phyloP scores from a whole-genome alignment of 1,284 basidiomycete genomes.

The Rhodotorula mucilaginosa region DNA sequence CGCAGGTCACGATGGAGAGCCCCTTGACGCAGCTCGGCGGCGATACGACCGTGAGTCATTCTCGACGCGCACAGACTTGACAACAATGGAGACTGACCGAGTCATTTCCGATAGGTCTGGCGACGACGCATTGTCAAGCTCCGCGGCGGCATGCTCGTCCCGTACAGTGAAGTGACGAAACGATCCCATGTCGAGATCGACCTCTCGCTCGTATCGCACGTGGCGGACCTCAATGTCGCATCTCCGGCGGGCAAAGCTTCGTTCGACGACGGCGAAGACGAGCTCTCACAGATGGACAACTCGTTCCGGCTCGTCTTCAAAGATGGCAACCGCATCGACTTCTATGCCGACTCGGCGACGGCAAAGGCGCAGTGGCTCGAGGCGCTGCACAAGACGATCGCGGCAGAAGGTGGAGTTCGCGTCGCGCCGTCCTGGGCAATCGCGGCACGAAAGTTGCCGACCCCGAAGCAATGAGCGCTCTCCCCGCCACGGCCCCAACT shows the following conservation, averaged over 20 bases:
- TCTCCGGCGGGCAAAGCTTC: slow-evolving; percentile 41
- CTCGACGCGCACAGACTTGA: not conserved
- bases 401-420: slow-evolving; percentile 14
- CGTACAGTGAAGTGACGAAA: slow-evolving; percentile 92
- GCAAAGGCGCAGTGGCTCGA: slow-evolving; percentile 75
- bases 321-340: slow-evolving; percentile 74
- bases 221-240: slow-evolving; percentile 70
- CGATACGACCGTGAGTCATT: slow-evolving; percentile 74
- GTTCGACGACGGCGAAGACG: slow-evolving; percentile 53
- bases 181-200: slow-evolving; percentile 86
- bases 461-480: slow-evolving; percentile 7
- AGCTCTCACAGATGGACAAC: slow-evolving; percentile 65
- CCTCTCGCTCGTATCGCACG: slow-evolving; percentile 72
- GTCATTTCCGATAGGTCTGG: slow-evolving; percentile 63
- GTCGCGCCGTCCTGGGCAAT: slow-evolving; percentile 35
- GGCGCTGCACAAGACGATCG: slow-evolving; percentile 11
- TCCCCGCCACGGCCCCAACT: not conserved
- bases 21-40: slow-evolving; percentile 90
- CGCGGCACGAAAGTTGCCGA: slow-evolving; percentile 21
- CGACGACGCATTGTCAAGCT: slow-evolving; percentile 81
- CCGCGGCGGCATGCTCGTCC: slow-evolving; percentile 79
- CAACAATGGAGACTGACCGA: not conserved
- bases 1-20: slow-evolving; percentile 86
- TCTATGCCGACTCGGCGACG: slow-evolving; percentile 86
- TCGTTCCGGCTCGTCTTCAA: slow-evolving; percentile 84